These are phyloP conservation scores for Luffa aegyptiaca DNA, from an alignment of 306 rosid species.

Conservation along the genomic window DNA sequence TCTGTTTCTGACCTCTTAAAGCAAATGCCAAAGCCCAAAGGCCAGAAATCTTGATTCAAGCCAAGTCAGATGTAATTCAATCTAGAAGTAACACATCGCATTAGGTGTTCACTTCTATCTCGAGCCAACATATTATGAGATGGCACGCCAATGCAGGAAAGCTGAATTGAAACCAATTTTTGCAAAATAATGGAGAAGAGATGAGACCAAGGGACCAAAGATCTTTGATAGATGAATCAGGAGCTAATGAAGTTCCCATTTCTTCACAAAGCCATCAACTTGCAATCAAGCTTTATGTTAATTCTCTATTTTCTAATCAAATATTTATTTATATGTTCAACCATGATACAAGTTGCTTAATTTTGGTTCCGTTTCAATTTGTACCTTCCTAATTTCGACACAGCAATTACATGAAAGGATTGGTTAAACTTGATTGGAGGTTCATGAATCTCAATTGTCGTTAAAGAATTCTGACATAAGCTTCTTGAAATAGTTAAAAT, in stretches of 20 bases:
- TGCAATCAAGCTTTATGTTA: neutral
- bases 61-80: neutral
- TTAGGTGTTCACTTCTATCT: neutral
- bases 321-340: neutral
- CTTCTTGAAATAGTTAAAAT: no score
- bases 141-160: neutral
- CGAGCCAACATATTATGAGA: neutral
- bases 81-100: neutral
- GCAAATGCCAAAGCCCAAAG: constrained; percentile 39
- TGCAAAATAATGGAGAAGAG: neutral
- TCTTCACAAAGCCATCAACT: neutral
- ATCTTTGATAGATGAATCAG: neutral
- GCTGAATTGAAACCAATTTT: neutral
- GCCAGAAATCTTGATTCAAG: neutral
- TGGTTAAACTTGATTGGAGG: neutral
- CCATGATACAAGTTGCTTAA: neutral
- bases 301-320: neutral
- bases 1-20: constrained; percentile 75
- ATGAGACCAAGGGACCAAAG: neutral
- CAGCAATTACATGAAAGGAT: neutral
- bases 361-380: neutral
- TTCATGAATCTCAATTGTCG: neutral
- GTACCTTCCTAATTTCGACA: neutral
- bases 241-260: neutral
- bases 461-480: neutral